A percentile compares a stretch with the other conserved stretches of the same genome.
phyloP scores from a whole-genome alignment of 129 eudicot genomes.

The Chrysanthemum seticuspe region DNA sequence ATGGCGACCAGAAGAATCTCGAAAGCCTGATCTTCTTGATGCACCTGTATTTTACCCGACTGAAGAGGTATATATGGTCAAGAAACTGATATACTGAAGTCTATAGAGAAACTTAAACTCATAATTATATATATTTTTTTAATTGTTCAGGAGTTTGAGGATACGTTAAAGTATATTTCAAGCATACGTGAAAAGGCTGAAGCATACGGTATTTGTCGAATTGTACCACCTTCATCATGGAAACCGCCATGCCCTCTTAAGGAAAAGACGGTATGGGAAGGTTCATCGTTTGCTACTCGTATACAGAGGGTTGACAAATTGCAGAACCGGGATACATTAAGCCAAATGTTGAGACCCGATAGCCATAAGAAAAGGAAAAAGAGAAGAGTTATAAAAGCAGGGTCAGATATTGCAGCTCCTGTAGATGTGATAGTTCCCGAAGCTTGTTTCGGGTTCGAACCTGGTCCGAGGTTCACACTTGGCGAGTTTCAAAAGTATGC shows the following conservation, averaged over 20 bases:
- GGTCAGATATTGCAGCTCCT: constrained; percentile 38
- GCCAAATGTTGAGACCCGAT: constrained; percentile 42
- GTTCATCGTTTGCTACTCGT: constrained; percentile 70
- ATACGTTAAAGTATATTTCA: constrained; percentile 72
- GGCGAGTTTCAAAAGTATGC: constrained; percentile 79
- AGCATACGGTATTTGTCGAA: constrained; percentile 87
- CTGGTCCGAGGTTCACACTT: constrained; percentile 92
- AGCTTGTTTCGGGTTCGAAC: constrained; percentile 84
- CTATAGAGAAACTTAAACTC: not conserved
- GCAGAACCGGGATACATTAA: constrained; percentile 74
- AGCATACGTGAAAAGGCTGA: constrained; percentile 83
- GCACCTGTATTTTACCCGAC: constrained; percentile 94
- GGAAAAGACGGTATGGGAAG: constrained; percentile 67
- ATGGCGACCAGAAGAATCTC: constrained; percentile 89
- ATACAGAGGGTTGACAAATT: constrained; percentile 90
- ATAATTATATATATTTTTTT: not conserved
- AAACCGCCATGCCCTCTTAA: constrained; percentile 84
- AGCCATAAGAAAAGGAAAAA: constrained; percentile 66
- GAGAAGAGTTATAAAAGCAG: constrained; percentile 65
- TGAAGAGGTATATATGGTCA: constrained; percentile 67
- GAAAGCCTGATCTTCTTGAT: constrained; percentile 73
- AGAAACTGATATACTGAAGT: not conserved
- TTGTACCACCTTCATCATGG: constrained; percentile 98
- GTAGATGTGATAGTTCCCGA: constrained; percentile 43
- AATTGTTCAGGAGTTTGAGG: constrained; percentile 73